These are phyloP conservation scores for Trichopus zeylanicus DNA, from an alignment of 116 monocot genomes.

Conservation along the genomic window DNA sequence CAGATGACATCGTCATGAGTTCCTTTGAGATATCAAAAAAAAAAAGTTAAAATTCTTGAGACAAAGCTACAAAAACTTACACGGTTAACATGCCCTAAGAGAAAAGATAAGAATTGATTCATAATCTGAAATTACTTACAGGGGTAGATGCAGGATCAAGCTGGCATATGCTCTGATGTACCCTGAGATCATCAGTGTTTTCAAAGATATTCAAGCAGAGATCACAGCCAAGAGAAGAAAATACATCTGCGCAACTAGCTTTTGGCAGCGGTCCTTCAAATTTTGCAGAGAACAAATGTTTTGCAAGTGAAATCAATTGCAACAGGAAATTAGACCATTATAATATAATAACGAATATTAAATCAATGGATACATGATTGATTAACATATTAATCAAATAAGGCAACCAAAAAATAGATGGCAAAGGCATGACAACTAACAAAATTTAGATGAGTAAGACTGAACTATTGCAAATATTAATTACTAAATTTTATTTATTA, in stretches of 20 bases:
- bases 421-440: too few species aligned
- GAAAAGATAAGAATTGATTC: neutral
- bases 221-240: constrained; percentile 30
- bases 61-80: too few species aligned
- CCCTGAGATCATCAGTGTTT: constrained; percentile 6
- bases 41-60: neutral
- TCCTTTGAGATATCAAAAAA: neutral
- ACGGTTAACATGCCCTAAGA: too few species aligned
- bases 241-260: constrained; percentile 24
- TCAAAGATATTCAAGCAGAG: constrained; percentile 35
- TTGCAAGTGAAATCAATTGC: too few species aligned
- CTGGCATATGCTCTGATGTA: constrained; percentile 24
- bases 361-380: too few species aligned
- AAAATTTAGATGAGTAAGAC: neutral
- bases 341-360: too few species aligned
- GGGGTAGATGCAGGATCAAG: constrained; percentile 9
- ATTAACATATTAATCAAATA: too few species aligned
- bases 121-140: constrained; percentile 15
- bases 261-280: constrained; percentile 43
- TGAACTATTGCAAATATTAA: too few species aligned
- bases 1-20: neutral
- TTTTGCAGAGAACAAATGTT: too few species aligned
- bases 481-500: too few species aligned
- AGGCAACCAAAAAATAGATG: too few species aligned
- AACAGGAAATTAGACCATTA: too few species aligned